Percentiles rank a stretch among this genome's conserved stretches.
Evolutionary conservation across 805 yeast genomes (phyloP).

Genomic region (Schwanniomyces occidentalis): DNA sequence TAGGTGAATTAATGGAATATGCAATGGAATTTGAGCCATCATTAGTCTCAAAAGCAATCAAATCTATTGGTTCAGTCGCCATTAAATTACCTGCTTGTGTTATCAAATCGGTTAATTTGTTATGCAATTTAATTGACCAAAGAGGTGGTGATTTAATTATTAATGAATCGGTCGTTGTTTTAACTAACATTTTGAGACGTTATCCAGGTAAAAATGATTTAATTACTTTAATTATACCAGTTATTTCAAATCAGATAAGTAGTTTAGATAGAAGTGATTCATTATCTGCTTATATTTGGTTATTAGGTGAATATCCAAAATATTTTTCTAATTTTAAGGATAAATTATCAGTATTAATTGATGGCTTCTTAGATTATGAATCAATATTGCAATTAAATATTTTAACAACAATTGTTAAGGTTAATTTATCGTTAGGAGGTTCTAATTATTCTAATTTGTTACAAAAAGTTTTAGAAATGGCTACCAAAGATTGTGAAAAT

Average conservation of each 20-base stretch:
- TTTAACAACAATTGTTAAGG: slow-evolving; percentile 62
- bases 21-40: slow-evolving; percentile 84
- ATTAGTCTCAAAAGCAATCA: slow-evolving; percentile 65
- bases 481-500: slow-evolving; percentile 66
- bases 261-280: slow-evolving; percentile 51
- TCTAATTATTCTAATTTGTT: slow-evolving; percentile 39
- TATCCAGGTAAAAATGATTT: slow-evolving; percentile 54
- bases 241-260: slow-evolving; percentile 49
- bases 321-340: slow-evolving; percentile 55
- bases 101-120: slow-evolving; percentile 58
- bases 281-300: slow-evolving; percentile 63
- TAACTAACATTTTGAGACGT: slow-evolving; percentile 67
- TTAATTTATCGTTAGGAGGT: slow-evolving; percentile 30
- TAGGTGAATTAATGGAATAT: slow-evolving; percentile 76
- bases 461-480: slow-evolving; percentile 59
- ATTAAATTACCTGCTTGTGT: slow-evolving; percentile 57
- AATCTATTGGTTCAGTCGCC: slow-evolving; percentile 71
- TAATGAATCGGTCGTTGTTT: slow-evolving; percentile 60
- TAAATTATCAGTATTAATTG: slow-evolving; percentile 47
- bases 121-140: slow-evolving; percentile 61
- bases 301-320: slow-evolving; percentile 68
- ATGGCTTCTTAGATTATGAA: slow-evolving; percentile 58
- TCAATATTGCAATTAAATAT: slow-evolving; percentile 59
- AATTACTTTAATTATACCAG: slow-evolving; percentile 54
- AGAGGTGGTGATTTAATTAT: slow-evolving; percentile 61